Conservation (phyloP, 805 yeast genomes). For the Lachancea mirantina region DNA sequence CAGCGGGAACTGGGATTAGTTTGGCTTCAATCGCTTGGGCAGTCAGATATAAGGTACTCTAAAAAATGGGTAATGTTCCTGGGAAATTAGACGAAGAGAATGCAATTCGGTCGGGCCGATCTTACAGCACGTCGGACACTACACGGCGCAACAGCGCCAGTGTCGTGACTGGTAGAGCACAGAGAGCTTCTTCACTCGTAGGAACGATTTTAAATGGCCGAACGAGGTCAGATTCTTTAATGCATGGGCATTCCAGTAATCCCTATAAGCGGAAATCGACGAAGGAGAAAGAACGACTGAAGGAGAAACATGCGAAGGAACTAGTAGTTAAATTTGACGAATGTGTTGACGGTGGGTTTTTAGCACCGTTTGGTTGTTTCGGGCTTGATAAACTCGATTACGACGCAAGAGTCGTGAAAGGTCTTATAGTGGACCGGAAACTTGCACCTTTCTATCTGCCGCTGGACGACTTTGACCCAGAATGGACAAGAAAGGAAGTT, state of each 20-base stretch:
- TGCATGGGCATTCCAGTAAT: conserved; percentile 4
- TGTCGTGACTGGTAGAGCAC: conserved; percentile 10
- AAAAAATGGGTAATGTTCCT: conserved; percentile 42
- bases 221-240: conserved; percentile 20
- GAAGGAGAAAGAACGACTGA: conserved; percentile 48
- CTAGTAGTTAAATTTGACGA: conserved; percentile 57
- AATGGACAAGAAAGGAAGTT: conserved; percentile 68
- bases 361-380: conserved; percentile 90
- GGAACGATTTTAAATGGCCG: conserved; percentile 21
- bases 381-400: conserved; percentile 65
- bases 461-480: conserved; percentile 64
- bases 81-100: conserved; percentile 34
- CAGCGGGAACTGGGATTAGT: too few relatives aligned
- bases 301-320: conserved; percentile 48
- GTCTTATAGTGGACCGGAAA: conserved; percentile 57
- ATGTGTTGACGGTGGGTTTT: conserved; percentile 86
- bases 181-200: conserved; percentile 24
- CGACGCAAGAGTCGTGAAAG: conserved; percentile 64
- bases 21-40: too few relatives aligned
- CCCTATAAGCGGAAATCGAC: conserved; percentile 34
- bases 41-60: neutral
- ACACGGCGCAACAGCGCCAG: conserved; percentile 5
- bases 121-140: conserved; percentile 8
- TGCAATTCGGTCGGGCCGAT: conserved; percentile 10
- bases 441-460: conserved; percentile 91